Conservation (phyloP, 129 eudicot genomes). For the Kitagawia praeruptora region DNA sequence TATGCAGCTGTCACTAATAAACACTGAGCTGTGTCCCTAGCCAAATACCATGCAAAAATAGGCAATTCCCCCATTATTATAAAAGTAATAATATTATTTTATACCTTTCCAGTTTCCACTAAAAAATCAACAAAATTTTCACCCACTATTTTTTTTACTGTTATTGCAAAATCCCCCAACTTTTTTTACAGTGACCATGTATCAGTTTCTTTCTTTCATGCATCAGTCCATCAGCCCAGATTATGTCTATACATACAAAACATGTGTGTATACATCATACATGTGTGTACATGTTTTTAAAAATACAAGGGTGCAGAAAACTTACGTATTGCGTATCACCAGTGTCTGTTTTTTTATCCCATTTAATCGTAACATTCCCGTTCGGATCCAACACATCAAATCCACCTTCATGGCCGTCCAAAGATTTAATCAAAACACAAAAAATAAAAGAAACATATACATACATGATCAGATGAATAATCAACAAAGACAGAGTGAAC, state of each 20-base stretch:
- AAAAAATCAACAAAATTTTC: not conserved
- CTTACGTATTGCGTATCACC: conserved; percentile 45
- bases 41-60: not conserved
- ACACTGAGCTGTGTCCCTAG: not conserved
- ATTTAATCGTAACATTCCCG: conserved; percentile 63
- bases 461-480: not conserved
- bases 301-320: not conserved
- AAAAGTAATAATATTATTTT: not conserved
- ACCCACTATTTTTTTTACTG: not conserved
- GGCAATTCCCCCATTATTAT: not conserved
- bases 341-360: conserved; percentile 49
- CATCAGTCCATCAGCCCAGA: not conserved
- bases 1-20: too few relatives aligned
- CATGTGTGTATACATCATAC: not conserved
- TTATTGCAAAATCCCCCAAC: not conserved
- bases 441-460: not conserved
- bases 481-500: not conserved
- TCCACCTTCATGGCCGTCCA: conserved; percentile 53
- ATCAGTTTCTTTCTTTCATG: not conserved
- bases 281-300: not conserved
- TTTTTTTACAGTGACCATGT: not conserved
- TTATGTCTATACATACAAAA: not conserved
- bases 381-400: conserved; percentile 68
- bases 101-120: not conserved
- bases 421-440: not conserved